Evolutionary conservation across 805 yeast genomes (phyloP), one percentile per base, ranked within the genome.

Genomic region (Groenewaldozyma salmanticensis): DNA sequence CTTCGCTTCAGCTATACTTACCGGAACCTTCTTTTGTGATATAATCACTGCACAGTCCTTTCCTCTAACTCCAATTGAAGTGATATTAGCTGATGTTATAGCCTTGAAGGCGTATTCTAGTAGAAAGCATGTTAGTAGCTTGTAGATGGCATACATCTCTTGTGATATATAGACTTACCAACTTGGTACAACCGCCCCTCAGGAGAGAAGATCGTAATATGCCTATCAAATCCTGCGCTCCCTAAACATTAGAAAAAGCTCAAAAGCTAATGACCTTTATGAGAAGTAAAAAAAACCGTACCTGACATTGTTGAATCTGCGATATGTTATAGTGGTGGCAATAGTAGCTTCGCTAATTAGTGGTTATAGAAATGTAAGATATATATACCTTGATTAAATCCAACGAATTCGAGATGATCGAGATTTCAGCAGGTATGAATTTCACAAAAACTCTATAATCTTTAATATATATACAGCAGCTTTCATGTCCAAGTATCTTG

Each of bases 111-210:
- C 98, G 59, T 92, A 92, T 63, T 92, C 98, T 47, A 32, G 16
- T 32, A 9, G 13, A 15, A 18, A n/a, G 11, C 13, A 31, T 31
- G 7, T 31, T 16, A 11, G 7, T n/a, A n/a, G 9, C 17, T 7
- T 31, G 11, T n/a, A 7, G 11, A 7, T 31, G 13, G n/a, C n/a
- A n/a, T n/a, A 11, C n/a, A 6, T n/a, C 7, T 31, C 15, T 15
- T 6, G n/a, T 31, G 7, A 31, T 6, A 31, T 31, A 15, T 20
- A 4, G 7, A 42, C 60, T 20, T 43, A 55, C 60, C 60, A 29
- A 90, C 98, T 67, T 92, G 98, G 66, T 82, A 92, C 47, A 92
- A 72, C 64, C 98, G 79, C 35, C 98, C 98, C 61, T 92, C 98
- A 17, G 98, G 98, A 31, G 97, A 90, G 68, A 92, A 92, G 55